Conservation (phyloP, 768 basidiomycete genomes). For the Cytidiella melzeri region DNA sequence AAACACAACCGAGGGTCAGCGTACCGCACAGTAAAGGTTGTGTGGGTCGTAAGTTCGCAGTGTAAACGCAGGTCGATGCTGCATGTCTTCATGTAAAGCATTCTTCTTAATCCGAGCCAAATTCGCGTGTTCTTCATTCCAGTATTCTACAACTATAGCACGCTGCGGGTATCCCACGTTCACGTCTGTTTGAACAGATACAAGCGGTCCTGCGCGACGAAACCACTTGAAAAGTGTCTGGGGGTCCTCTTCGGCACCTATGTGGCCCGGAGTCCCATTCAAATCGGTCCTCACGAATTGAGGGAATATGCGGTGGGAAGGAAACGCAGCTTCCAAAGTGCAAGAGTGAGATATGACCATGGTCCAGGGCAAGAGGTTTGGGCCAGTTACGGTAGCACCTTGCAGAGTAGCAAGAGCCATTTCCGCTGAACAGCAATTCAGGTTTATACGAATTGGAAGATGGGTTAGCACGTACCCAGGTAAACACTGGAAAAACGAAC, state of each 20-base stretch:
- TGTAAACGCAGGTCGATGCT: neutral
- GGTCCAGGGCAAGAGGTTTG: neutral
- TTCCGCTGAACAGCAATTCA: neutral
- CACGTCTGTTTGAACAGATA: slow-evolving; percentile 1
- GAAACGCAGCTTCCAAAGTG: neutral
- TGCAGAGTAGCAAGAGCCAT: slow-evolving; percentile 10
- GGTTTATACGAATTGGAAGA: neutral
- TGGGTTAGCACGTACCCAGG: too few species aligned
- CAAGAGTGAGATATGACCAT: slow-evolving; percentile 1
- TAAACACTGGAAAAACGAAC: too few species aligned
- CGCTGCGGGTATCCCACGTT: neutral
- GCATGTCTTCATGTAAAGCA: neutral
- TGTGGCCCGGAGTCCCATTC: neutral
- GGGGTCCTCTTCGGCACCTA: neutral
- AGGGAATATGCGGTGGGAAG: slow-evolving; percentile 2
- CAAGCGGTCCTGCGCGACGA: slow-evolving; percentile 5
- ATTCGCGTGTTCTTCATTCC: slow-evolving; percentile 5
- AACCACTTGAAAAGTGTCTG: slow-evolving; percentile 5
- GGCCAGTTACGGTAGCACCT: neutral
- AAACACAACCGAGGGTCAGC: neutral
- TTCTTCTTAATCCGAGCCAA: neutral
- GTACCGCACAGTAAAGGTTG: slow-evolving; percentile 6
- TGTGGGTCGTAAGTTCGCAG: slow-evolving; percentile 5
- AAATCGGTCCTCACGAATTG: slow-evolving; percentile 1
- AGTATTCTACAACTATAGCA: slow-evolving; percentile 7